Conservation (phyloP, 1,284 basidiomycete species). For the Hemileia vastatrix region DNA sequence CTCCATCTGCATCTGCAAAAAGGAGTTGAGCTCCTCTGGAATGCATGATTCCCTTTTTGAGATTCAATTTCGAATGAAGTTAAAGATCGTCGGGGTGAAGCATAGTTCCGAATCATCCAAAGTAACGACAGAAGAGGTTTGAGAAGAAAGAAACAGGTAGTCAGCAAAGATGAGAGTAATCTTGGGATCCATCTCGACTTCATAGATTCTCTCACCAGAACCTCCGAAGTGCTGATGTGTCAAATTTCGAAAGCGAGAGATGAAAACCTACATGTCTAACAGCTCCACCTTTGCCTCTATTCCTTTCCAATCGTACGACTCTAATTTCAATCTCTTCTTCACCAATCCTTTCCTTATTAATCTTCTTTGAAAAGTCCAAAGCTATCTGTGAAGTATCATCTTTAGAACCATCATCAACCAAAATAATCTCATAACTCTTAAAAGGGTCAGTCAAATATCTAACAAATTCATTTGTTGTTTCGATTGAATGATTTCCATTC, state of each 20-base stretch:
- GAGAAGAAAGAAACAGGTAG: background rate
- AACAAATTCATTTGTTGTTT: no score
- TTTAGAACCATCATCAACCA: conserved; percentile 78
- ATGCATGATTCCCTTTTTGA: conserved; percentile 58
- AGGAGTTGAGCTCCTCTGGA: conserved; percentile 66
- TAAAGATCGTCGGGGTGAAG: no score
- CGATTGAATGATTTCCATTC: no score
- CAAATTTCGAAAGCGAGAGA: no score
- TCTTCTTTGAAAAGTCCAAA: conserved; percentile 49
- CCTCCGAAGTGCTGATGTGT: no score
- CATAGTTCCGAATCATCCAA: no score
- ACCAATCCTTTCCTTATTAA: conserved; percentile 41
- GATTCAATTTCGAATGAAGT: no score
- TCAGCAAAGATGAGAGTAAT: background rate
- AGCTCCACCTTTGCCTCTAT: conserved; percentile 83
- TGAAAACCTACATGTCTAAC: conserved; percentile 60
- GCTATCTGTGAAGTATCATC: conserved; percentile 69
- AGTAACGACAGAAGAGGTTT: no score
- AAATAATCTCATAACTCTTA: conserved; percentile 64
- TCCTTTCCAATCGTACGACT: conserved; percentile 65
- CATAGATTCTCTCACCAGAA: no score
- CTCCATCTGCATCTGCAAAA: conserved; percentile 89
- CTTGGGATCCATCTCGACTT: no score
- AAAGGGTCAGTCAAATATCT: background rate
- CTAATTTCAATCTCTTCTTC: no score